Base-by-base conservation (phyloP, 2,329 filamentous ascomycete species). In the Cladosporium oxysporum region DNA sequence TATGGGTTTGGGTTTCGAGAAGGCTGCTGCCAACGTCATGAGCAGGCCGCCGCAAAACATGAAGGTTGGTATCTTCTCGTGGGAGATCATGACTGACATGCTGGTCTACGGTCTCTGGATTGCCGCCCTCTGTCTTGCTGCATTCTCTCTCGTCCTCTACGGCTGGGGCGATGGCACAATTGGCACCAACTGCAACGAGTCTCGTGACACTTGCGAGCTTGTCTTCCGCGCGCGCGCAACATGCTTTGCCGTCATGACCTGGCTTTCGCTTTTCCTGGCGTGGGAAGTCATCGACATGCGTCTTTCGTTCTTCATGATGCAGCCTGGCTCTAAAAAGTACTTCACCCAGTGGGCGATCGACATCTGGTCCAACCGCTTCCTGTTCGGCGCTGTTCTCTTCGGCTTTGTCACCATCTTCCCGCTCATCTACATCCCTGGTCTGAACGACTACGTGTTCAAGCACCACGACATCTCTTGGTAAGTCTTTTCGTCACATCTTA, bases 1-100 rank as follows among this genome's bases (percentile, higher is more conserved):
- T 66, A 95, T 97, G 81, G 93, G 92, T 52, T 86, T 97, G 0
- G 92, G 92, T 23, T 90, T 92, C 71, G 92, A 96, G 77, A 81
- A 84, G 53, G 91, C 91, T 0, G 87, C 89, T 0, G 84, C 86
- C 1, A 90, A 94, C 74, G 89, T 96, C 68, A 92, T 96, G 86
- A 81, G 85, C 69, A 89, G 92, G 62, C 91, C 91, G 8, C 93
- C 93, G 0, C 91, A 94, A 69, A 85, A 90, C 78, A 78, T 89
- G 16, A 80, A 82, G 52, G 76, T 83, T 5, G 90, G 91, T 69
- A 88, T 94, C 58, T 95, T 95, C 78, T 92, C 90, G 16, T 84
- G 84, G 75, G 90, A 95, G 79, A 85, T 95, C 70, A 84, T 93
- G 58, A 79, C 90, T 69, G 92, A 95, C 77, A 93, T 93, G 85